phyloP scores from a whole-genome alignment of 495 filamentous ascomycete genomes.

The Aspergillus panamensis region DNA sequence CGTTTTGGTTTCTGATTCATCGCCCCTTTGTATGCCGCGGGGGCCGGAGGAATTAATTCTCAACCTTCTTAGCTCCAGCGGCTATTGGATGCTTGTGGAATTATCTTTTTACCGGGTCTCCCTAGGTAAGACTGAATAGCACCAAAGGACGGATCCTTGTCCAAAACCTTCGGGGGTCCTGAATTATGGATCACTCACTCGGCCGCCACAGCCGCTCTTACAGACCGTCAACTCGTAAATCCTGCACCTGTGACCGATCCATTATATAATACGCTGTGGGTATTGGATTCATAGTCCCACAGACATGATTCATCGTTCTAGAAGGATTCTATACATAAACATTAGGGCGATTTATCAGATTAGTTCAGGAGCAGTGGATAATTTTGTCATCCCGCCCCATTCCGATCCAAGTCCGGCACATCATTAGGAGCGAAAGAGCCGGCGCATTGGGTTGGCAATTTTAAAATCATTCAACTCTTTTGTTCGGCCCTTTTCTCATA shows the following conservation, averaged over 20 bases:
- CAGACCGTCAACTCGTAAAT: neutral
- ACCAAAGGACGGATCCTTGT: neutral
- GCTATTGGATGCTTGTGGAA: too few species aligned
- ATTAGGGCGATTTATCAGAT: neutral
- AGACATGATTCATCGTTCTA: constrained; percentile 5
- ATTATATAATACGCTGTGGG: neutral
- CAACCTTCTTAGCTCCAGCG: too few species aligned
- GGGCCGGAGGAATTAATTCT: too few species aligned
- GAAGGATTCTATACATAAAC: constrained; percentile 9
- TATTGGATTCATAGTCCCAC: neutral
- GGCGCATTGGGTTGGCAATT: too few species aligned
- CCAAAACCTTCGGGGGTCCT: neutral
- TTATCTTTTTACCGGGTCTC: neutral
- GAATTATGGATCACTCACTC: neutral
- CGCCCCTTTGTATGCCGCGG: too few species aligned
- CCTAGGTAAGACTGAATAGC: neutral
- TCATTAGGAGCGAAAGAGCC: too few species aligned
- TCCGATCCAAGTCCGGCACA: too few species aligned
- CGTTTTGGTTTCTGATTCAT: too few species aligned
- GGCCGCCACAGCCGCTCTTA: constrained; percentile 14
- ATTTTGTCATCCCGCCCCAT: too few species aligned
- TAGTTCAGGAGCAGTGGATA: too few species aligned
- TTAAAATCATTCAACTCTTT: too few species aligned
- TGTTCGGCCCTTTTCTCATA: too few species aligned
- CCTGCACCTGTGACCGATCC: constrained; percentile 1